Percentiles rank a stretch among this genome's conserved stretches.
These are phyloP conservation scores for Arthrobotrys entomopaga DNA, from an alignment of 2,329 filamentous ascomycete species.

Conservation along the genomic window DNA sequence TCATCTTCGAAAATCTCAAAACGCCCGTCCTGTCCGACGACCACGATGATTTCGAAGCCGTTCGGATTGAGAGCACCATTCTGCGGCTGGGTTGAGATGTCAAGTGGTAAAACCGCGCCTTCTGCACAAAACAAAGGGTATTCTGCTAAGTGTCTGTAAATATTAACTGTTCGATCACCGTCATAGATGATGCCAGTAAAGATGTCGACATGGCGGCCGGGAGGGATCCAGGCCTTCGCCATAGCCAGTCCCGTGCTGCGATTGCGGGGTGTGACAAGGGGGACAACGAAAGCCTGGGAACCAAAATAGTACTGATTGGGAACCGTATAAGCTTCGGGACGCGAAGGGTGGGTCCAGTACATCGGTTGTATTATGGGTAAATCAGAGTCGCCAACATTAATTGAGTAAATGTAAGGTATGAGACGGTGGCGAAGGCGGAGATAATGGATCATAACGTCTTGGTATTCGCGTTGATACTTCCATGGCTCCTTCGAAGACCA, in stretches of 20 bases:
- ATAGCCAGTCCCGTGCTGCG: constrained; percentile 64
- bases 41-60: constrained; percentile 66
- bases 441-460: constrained; percentile 65
- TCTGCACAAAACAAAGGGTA: constrained; percentile 69
- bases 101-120: constrained; percentile 70
- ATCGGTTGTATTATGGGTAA: constrained; percentile 72
- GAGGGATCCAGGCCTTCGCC: constrained; percentile 70
- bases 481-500: constrained; percentile 74
- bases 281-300: constrained; percentile 68
- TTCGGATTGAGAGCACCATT: constrained; percentile 67
- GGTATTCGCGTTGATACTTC: constrained; percentile 66
- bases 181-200: constrained; percentile 68
- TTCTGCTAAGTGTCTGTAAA: constrained; percentile 66
- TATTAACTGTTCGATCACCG: constrained; percentile 66
- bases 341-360: constrained; percentile 69
- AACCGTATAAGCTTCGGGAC: constrained; percentile 68
- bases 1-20: constrained; percentile 67
- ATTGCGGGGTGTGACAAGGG: constrained; percentile 68
- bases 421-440: too few species aligned
- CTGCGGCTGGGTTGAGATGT: constrained; percentile 62
- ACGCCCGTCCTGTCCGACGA: constrained; percentile 65
- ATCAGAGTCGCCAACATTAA: too few species aligned
- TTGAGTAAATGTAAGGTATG: too few species aligned
- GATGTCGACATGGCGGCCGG: constrained; percentile 64
- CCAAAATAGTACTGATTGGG: constrained; percentile 72